Evolutionary conservation across 441 rosid species (phyloP).

Genomic region (Arabidopsis lyrata): DNA sequence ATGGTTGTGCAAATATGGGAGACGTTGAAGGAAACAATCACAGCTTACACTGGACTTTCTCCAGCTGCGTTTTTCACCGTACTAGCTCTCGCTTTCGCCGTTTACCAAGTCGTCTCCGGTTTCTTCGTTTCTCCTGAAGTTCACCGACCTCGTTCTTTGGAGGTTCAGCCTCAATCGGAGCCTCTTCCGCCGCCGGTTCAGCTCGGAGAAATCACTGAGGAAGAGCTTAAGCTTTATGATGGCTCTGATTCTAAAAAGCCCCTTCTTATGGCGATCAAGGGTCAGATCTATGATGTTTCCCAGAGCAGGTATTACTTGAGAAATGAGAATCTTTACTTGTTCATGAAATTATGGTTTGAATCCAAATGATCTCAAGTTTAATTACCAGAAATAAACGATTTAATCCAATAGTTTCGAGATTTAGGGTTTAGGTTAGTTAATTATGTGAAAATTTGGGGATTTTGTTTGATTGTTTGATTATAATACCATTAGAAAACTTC

Average conservation of each 20-base stretch:
- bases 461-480: conserved; percentile 7
- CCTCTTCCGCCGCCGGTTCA: conserved; percentile 92
- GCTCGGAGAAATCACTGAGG: conserved; percentile 85
- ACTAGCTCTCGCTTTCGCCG: conserved; percentile 67
- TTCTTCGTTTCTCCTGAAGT: conserved; percentile 61
- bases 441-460: neutral
- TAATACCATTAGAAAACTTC: neutral
- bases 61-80: conserved; percentile 83
- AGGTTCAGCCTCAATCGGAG: conserved; percentile 56
- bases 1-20: conserved; percentile 91
- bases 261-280: conserved; percentile 93
- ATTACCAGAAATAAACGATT: neutral
- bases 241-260: conserved; percentile 81
- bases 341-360: neutral
- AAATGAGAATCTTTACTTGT: neutral
- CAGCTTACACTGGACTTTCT: conserved; percentile 85
- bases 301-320: conserved; percentile 76
- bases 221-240: conserved; percentile 80
- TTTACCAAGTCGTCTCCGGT: conserved; percentile 72
- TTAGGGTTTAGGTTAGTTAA: neutral
- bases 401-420: conserved; percentile 2
- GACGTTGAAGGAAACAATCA: conserved; percentile 74
- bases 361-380: neutral
- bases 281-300: conserved; percentile 97
- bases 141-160: conserved; percentile 53